Base-by-base conservation (phyloP, 2,329 filamentous ascomycete genomes). In the Pleomassaria siparia region DNA sequence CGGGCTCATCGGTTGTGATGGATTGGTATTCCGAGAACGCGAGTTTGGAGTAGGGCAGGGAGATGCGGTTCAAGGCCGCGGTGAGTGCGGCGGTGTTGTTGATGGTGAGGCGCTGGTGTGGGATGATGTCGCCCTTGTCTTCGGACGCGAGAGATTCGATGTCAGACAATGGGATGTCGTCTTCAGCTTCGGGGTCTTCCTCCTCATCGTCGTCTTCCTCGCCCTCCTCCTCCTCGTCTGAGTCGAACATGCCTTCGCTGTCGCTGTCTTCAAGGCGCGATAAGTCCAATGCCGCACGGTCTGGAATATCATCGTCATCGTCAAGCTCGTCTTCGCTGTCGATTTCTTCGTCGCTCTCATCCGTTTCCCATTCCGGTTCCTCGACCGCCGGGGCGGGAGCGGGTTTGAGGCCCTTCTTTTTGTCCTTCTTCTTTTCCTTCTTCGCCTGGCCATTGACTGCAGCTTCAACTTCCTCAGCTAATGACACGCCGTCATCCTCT, bases 81-180 rank as follows among this genome's bases (percentile, higher is more conserved):
- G 84, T 82, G 43, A 99, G 88, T 26, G 92, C 94, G 56, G 88
- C 79, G 44, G 88, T 91, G 77, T 99, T 99, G 81, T 99, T 96
- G 76, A 97, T 97, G 44, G 91, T 96, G 57, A 96, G 85, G 62
- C 91, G 88, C 69, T 94, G 90, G 74, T 95, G 88, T 13, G 91
- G 89, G 52, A 95, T 84, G 32, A 96, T 82, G 66, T 96, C 91
- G 72, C 89, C 89, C 62, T 84, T 87, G 62, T 95, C 91, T 54
- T 89, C 88, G 16, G 88, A 89, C 44, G 88, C 80, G 33, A 87
- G 69, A 43, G 89, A 88, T 62, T 89, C 87, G 43, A 94, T 85
- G 62, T 96, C 91, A 25, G 90, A 95, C 55, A 96, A 82, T 3
- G 91, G 87, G 36, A 96, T 91, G 56, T 95, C 91, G 57, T 94